Base-by-base conservation (phyloP, 2,329 filamentous ascomycete genomes). In the Alternaria infectoria region DNA sequence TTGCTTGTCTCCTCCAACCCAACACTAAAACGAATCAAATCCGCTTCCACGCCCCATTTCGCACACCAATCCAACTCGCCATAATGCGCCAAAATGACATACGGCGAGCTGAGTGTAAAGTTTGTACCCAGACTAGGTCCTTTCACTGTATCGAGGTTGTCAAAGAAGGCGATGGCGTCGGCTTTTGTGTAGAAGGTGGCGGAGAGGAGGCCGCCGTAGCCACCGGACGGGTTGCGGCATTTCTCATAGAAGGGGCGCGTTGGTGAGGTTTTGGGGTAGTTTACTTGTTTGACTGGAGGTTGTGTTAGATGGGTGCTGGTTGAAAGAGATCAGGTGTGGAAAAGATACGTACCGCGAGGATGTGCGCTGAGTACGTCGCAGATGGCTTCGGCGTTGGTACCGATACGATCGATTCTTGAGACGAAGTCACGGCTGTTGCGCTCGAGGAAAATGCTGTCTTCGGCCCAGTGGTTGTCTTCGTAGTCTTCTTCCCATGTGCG, bases 41-140 rank as follows among this genome's bases (percentile, higher is more conserved):
- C 88, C 2, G 88, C 88, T 58, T 96, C 91, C 4, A 97, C 92
- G 0, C 94, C 93, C 77, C 91, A 95, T 63, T 89, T 84, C 25
- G 87, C 88, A 46, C 92, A 93, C 86, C 96, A 99, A n/a, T 94
- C 90, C 45, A 98, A 80, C 83, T 99, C 96, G 49, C 87, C 85
- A 74, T 96, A 99, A 80, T 99, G 96, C 5, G 96, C 96, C 30
- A 99, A 81, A 32, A 99, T 83, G 21, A 96, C 93, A 78, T 97
- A 99, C 0, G 96, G 96, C 52, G 91, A 97, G 61, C 91, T 91
- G 40, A 99, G 84, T 0, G 96, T 98, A 78, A 99, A 99, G 80
- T 99, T 99, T 1, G 96, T 98, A 3, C 96, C 96, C 54, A 99
- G 83, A 80, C 93, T 97, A 0, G 96, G 96, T 0, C 96, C 96